Evolutionary conservation across 768 basidiomycete species (phyloP), one percentile per base, ranked within the genome.

Genomic region (Lactarius indigo): DNA sequence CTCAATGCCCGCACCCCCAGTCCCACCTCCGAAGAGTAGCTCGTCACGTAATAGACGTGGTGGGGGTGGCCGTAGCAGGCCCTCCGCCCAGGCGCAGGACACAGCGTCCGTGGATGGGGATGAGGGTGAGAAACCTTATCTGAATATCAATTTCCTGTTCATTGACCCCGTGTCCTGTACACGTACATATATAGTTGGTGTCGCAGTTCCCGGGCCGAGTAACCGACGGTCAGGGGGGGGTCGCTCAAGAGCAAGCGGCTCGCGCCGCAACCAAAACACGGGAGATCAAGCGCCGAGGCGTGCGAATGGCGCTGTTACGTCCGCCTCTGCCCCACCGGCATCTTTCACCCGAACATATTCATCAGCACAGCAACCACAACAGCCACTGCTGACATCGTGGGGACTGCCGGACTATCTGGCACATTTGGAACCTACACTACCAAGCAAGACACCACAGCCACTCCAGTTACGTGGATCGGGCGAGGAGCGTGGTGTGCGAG

Each of bases 321-420:
- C 80, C 62, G 73, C 76, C 68, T 68, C 70, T 13, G 73, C 77
- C 61, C 75, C 78, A 63, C 76, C 77, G 50, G 76, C 76, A 70
- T 70, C 68, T 37, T 73, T 66, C 66, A 82, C 87, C 62, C 84
- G 88, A 66, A 85, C 89, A 65, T 91, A 90, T 75, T 67, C 88
- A 20, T 66, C 63, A 30, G 17, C 65, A 8, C 65, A 66, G 86
- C 72, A 88, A 88, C 87, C 89, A 15, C 90, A 91, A 72, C 89
- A 91, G 74, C 85, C 89, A 37, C 79, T 91, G 10, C 85, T 86
- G 78, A 92, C 90, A 41, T 88, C 90, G 59, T 98, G 96, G 95
- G 86, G 87, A 64, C 80, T 98, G 58, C 96, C 96, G 8, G 96
- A 98, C 79, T 96, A 97, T 77, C 84, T 98, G 55, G 85, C 89